Percentiles rank a stretch among this genome's conserved stretches.
Conservation (phyloP, 2,329 filamentous ascomycete species). For the Scedosporium minutisporum region DNA sequence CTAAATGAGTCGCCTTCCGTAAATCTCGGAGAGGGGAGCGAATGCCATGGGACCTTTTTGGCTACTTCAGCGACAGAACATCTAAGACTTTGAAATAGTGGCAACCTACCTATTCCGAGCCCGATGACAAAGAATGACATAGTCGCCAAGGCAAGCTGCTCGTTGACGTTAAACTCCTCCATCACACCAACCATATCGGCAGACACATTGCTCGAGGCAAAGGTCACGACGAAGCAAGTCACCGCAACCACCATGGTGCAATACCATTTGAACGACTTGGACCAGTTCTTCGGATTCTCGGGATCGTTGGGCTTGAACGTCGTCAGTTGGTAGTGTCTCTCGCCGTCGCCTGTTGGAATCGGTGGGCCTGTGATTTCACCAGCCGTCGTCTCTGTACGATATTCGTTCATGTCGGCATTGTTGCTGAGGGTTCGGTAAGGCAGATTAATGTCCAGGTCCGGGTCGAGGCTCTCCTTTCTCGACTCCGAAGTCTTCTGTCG, state of each 20-base stretch:
- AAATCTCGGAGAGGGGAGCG: conserved; percentile 67
- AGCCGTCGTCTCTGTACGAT: conserved; percentile 47
- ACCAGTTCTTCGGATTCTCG: conserved; percentile 81
- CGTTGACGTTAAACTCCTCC: conserved; percentile 55
- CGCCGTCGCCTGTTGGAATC: conserved; percentile 15
- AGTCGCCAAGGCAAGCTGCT: conserved; percentile 22
- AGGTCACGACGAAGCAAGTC: conserved; percentile 61
- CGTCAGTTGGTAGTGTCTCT: conserved; percentile 58
- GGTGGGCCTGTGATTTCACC: conserved; percentile 48
- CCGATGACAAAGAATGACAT: conserved; percentile 56
- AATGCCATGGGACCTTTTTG: conserved; percentile 61
- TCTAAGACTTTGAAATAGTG: not conserved
- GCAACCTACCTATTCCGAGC: conserved; percentile 53
- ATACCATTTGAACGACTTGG: conserved; percentile 69
- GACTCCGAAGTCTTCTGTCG: not conserved
- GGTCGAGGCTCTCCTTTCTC: conserved; percentile 27
- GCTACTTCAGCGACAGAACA: not conserved
- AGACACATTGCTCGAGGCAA: conserved; percentile 72
- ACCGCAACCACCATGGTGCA: conserved; percentile 74
- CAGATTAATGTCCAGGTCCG: conserved; percentile 42
- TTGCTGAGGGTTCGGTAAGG: conserved; percentile 55
- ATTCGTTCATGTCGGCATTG: conserved; percentile 56
- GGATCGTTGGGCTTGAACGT: conserved; percentile 60
- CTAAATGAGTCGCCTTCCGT: conserved; percentile 65
- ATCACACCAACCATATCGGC: conserved; percentile 59